Base-by-base conservation (phyloP, 441 rosid genomes). In the Dalechampia spathulata region DNA sequence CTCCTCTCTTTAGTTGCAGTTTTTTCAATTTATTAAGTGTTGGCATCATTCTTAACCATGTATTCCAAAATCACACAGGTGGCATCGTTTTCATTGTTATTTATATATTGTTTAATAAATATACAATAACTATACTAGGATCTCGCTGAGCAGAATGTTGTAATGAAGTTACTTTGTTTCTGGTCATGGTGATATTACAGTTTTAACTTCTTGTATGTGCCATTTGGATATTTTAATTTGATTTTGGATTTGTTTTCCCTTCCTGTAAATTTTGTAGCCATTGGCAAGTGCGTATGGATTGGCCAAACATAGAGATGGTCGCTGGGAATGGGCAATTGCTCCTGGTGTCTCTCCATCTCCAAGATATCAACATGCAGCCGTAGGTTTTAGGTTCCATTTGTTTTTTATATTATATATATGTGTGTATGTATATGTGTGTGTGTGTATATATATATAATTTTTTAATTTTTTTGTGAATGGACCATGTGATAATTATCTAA, bases 321-420 rank as follows among this genome's bases (percentile, higher is more conserved):
- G 99, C 55, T 93, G 99, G 99, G 99, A 93, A 78, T 93, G 99
- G 99, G 97, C 97, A 57, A 93, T 93, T 70, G 99, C 97, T 72
- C 99, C 99, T 57, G 97, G 97, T 58, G 96, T 93, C 40, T 90
- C 99, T 12, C 99, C 99, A 48, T 93, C 99, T 54, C 73, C 97
- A 64, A 87, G 99, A 93, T 93, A 93, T 72, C 99, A 93, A 73
- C 99, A 93, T 78, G 99, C 99, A 70, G 96, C 97, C 27, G 99
- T 93, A 71, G 57, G 91, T 70, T 73, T 75, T n/a, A n/a, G n/a
- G n/a, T n/a, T n/a, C n/a, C n/a, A n/a, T n/a, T n/a, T n/a, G n/a
- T n/a, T n/a, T n/a, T n/a, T n/a, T n/a, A n/a, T n/a, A n/a, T n/a
- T n/a, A n/a, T n/a, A n/a, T n/a, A n/a, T n/a, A n/a, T n/a, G n/a